Evolutionary conservation across 306 rosid genomes (phyloP).

Genomic region (Quercus suber): DNA sequence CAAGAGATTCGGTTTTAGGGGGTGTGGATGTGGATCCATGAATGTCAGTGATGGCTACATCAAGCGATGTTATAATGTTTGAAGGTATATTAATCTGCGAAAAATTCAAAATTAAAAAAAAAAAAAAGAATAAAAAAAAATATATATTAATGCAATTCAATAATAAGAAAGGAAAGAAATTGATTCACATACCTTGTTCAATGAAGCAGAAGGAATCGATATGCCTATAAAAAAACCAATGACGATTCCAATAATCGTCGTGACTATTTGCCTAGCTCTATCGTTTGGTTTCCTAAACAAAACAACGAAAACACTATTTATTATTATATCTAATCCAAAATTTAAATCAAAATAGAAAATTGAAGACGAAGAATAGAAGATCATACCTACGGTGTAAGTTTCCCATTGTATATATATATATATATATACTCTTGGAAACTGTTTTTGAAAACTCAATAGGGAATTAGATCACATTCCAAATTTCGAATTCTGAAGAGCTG

Average conservation of each 20-base stretch:
- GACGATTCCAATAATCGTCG: conserved; percentile 60
- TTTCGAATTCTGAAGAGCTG: no score
- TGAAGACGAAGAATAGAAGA: no score
- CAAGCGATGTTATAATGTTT: conserved; percentile 60
- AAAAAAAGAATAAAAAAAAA: not conserved
- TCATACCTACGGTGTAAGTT: no score
- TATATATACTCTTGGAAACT: no score
- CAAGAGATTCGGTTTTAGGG: conserved; percentile 43
- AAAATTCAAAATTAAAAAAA: conserved; percentile 6
- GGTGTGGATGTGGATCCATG: conserved; percentile 27
- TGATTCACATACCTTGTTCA: conserved; percentile 51
- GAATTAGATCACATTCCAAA: no score
- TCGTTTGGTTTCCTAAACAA: conserved; percentile 54
- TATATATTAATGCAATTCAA: not conserved
- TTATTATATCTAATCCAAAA: no score
- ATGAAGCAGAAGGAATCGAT: conserved; percentile 58
- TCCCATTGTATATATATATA: no score
- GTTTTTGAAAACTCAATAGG: no score
- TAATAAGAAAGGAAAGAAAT: not conserved
- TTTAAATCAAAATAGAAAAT: no score
- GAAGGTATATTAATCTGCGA: conserved; percentile 84
- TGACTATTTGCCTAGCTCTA: conserved; percentile 49
- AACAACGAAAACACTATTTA: no score
- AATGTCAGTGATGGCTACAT: conserved; percentile 55
- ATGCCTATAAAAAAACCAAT: conserved; percentile 80